phyloP scores from a whole-genome alignment of 2,329 filamentous ascomycete species.

The Zasmidium angulare region DNA sequence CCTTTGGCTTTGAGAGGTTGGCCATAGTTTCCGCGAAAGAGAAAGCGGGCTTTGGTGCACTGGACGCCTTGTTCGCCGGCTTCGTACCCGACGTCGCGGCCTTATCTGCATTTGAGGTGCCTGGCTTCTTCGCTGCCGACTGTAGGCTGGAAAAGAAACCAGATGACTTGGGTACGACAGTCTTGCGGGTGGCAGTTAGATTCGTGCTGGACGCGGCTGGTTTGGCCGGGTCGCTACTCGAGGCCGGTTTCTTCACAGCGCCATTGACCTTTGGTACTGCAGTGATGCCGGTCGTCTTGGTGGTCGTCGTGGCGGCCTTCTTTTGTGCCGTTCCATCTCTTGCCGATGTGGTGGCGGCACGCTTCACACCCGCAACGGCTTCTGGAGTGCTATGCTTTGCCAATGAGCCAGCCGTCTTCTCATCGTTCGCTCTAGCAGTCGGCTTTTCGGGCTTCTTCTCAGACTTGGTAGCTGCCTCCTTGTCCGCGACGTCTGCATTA shows the following conservation, averaged over 20 bases:
- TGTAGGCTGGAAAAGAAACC: conserved; percentile 48
- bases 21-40: conserved; percentile 41
- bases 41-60: conserved; percentile 35
- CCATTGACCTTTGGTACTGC: conserved; percentile 21
- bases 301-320: conserved; percentile 30
- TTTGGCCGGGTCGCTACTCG: conserved; percentile 18
- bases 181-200: conserved; percentile 26
- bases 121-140: conserved; percentile 47
- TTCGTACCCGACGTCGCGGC: conserved; percentile 29
- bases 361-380: conserved; percentile 35
- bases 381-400: conserved; percentile 30
- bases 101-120: conserved; percentile 30
- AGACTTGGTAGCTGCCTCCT: conserved; percentile 38
- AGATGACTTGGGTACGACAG: conserved; percentile 45
- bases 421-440: background rate
- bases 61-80: conserved; percentile 18
- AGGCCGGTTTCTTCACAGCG: conserved; percentile 26
- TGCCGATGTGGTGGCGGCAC: conserved; percentile 24
- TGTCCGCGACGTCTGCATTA: conserved; percentile 29
- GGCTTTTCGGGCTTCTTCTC: conserved; percentile 40
- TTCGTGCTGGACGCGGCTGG: conserved; percentile 13
- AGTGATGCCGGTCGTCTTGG: conserved; percentile 22
- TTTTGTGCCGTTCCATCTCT: conserved; percentile 34
- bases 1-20: conserved; percentile 55
- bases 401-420: conserved; percentile 2